Conservation (phyloP, 1,139 yeast species). For the Nadsonia starkeyi-henricii region DNA sequence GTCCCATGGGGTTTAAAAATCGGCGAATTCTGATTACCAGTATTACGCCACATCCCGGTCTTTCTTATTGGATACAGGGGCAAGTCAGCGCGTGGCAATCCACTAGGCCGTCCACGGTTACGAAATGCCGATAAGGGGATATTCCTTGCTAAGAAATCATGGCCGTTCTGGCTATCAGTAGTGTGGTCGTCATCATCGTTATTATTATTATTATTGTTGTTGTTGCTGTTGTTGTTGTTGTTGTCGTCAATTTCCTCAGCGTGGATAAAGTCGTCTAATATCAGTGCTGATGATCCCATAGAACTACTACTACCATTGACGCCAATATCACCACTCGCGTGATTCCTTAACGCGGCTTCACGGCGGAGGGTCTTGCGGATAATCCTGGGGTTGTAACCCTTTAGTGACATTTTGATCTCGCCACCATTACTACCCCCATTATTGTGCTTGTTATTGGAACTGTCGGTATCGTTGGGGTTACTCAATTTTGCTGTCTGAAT, state of each 20-base stretch:
- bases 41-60: neutral
- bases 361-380: neutral
- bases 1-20: neutral
- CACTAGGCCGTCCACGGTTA: no score
- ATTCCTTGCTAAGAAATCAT: slow-evolving; percentile 19
- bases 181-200: no score
- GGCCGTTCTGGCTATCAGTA: no score
- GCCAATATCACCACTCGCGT: no score
- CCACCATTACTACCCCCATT: slow-evolving; percentile 1
- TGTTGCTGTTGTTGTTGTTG: slow-evolving; percentile 20
- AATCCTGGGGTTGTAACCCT: neutral
- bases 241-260: slow-evolving; percentile 83
- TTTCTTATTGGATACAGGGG: neutral
- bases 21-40: neutral
- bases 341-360: no score
- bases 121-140: slow-evolving; percentile 85
- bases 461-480: slow-evolving; percentile 2
- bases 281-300: slow-evolving; percentile 50
- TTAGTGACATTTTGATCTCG: neutral
- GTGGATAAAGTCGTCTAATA: slow-evolving; percentile 73
- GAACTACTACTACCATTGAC: no score
- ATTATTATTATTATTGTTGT: neutral
- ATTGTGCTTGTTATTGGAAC: neutral
- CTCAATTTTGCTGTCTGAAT: no score
- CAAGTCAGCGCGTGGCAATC: no score